Conservation (phyloP, 352 stramenopile genomes). For the Pythium folliculosum region DNA sequence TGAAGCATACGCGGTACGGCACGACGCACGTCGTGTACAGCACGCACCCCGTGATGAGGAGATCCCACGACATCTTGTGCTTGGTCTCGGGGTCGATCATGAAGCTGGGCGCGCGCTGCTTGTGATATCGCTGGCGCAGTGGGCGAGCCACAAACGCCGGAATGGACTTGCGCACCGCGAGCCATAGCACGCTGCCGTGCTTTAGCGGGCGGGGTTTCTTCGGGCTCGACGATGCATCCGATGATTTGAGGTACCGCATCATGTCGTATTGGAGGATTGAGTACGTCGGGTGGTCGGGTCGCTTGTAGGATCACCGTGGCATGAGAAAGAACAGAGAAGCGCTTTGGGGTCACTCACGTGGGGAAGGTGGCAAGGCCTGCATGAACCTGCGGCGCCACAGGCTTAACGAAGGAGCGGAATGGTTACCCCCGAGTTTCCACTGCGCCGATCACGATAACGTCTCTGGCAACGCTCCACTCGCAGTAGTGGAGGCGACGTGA, state of each 20-base stretch:
- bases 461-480: not conserved
- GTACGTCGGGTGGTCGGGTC: not conserved
- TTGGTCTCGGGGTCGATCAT: slow-evolving; percentile 68
- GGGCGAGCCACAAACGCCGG: slow-evolving; percentile 44
- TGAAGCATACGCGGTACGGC: slow-evolving; percentile 79
- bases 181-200: slow-evolving; percentile 50
- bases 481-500: not conserved
- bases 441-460: not conserved
- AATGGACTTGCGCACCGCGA: slow-evolving; percentile 53
- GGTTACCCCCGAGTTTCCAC: too few relatives aligned
- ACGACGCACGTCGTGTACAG: slow-evolving; percentile 78
- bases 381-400: not conserved
- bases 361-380: too few relatives aligned
- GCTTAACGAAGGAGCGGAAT: too few relatives aligned
- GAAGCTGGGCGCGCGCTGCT: slow-evolving; percentile 38
- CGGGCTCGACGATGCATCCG: slow-evolving; percentile 10
- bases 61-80: slow-evolving; percentile 65
- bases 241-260: not conserved
- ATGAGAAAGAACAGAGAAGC: too few relatives aligned
- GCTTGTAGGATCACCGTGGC: not conserved
- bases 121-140: slow-evolving; percentile 33
- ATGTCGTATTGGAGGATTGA: not conserved
- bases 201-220: slow-evolving; percentile 29
- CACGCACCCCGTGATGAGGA: slow-evolving; percentile 63
- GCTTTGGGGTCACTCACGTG: too few relatives aligned